These are phyloP conservation scores for Boletus pseudo-olivaceus DNA, from an alignment of 768 basidiomycete genomes.

Conservation along the genomic window DNA sequence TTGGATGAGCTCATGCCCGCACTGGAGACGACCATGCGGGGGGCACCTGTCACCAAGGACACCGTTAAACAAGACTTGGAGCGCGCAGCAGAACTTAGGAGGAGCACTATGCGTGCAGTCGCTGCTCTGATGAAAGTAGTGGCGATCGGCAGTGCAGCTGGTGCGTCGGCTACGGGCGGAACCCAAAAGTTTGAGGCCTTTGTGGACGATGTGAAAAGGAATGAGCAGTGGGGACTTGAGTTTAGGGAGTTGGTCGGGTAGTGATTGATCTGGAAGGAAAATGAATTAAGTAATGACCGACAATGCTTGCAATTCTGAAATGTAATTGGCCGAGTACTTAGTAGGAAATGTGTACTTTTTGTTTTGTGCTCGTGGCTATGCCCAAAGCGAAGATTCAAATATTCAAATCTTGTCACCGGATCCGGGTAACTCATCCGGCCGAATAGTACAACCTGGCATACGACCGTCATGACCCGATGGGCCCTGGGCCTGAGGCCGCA, in stretches of 20 bases:
- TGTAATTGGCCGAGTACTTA: neutral
- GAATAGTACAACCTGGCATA: no score
- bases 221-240: constrained; percentile 62
- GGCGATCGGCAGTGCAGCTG: constrained; percentile 53
- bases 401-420: neutral
- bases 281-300: no score
- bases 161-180: constrained; percentile 21
- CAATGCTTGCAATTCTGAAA: neutral
- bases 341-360: neutral
- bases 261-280: constrained; percentile 4
- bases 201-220: constrained; percentile 70
- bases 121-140: constrained; percentile 79
- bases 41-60: constrained; percentile 85
- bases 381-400: no score
- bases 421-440: neutral
- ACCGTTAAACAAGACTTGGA: constrained; percentile 93
- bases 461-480: no score
- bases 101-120: constrained; percentile 84
- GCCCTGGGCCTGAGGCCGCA: no score
- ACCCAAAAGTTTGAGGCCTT: constrained; percentile 67
- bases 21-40: constrained; percentile 87
- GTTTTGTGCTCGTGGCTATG: neutral
- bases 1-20: constrained; percentile 82
- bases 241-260: constrained; percentile 39
- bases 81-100: constrained; percentile 84